A percentile compares a stretch with the other conserved stretches of the same genome.
phyloP scores from a whole-genome alignment of 106 monocot genomes.

The Hemerocallis citrina region DNA sequence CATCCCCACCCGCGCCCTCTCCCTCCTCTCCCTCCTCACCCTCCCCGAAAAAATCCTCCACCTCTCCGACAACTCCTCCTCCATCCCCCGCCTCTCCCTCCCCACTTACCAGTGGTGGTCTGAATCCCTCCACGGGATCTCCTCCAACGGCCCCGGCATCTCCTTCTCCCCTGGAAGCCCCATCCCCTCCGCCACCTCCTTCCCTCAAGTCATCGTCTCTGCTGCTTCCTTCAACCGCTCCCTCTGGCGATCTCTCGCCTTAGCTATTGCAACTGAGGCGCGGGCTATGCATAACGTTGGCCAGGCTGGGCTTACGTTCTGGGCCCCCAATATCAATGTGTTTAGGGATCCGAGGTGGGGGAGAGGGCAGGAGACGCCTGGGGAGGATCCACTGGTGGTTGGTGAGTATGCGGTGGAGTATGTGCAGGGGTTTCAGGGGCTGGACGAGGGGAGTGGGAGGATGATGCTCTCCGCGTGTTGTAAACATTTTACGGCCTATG shows the following conservation, averaged over 20 bases:
- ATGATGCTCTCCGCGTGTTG: constrained; percentile 97
- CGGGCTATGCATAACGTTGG: constrained; percentile 67
- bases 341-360: constrained; percentile 97
- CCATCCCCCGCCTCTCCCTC: constrained; percentile 73
- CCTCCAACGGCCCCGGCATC: constrained; percentile 79
- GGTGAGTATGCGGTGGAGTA: constrained; percentile 60
- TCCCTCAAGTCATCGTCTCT: constrained; percentile 81
- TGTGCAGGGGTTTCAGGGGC: constrained; percentile 57
- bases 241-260: constrained; percentile 52
- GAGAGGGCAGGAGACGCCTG: constrained; percentile 89
- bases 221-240: constrained; percentile 72
- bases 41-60: constrained; percentile 60
- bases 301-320: constrained; percentile 93
- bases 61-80: constrained; percentile 62
- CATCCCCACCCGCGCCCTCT: constrained; percentile 32
- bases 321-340: constrained; percentile 94
- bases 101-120: constrained; percentile 91
- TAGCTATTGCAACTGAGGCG: constrained; percentile 58
- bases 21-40: constrained; percentile 64
- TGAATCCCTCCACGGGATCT: constrained; percentile 89
- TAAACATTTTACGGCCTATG: constrained; percentile 94
- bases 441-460: constrained; percentile 4
- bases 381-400: constrained; percentile 70
- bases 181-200: constrained; percentile 58
- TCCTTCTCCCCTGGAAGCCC: constrained; percentile 39